Base-by-base conservation (phyloP, 495 filamentous ascomycete species). In the Coniosporium apollinis region DNA sequence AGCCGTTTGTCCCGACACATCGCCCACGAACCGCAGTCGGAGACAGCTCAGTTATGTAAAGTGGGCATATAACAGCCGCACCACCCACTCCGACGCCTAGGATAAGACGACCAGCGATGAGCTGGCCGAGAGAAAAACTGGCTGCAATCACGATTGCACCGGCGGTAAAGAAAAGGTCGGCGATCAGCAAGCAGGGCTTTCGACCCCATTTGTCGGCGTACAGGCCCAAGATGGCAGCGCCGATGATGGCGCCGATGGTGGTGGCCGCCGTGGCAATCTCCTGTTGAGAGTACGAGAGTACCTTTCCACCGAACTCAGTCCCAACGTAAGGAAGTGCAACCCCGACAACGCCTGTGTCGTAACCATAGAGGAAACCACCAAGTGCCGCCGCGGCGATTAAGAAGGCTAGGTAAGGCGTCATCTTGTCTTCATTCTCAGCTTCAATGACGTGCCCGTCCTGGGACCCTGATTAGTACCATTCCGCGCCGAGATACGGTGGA, bases 21-120 rank as follows among this genome's bases (percentile, higher is more conserved):
- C 47, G 35, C 22, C 50, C 50, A 14, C 50, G 48, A 15, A 51
- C 48, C 11, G 48, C 46, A 22, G 50, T 44, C 5, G 46, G 39
- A 5, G 50, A 41, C 15, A 54, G 40, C 37, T 54, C 50, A 16
- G 48, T 35, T 19, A 49, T 49, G 34, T 54, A 54, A 24, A 45
- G 46, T 20, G 52, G 52, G 21, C 38, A 30, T 1, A 48, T 48
- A 11, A 44, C 49, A 17, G 47, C 46, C 19, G 47, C 38, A 7
- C 48, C 47, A 21, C 49, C 50, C 7, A 47, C 49, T 22, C 43
- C 46, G 18, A 55, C 45, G 14, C 49, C 46, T 28, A 46, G 47
- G 30, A 53, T 32, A 7, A 53, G 41, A 25, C 51, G 50, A 18
- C 50, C 50, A 25, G 51, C 49, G 24, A 26, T 26, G 24, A 26